Evolutionary conservation across 176 grass and related monocot genomes (phyloP).

Genomic region (Aegilops sharonensis): DNA sequence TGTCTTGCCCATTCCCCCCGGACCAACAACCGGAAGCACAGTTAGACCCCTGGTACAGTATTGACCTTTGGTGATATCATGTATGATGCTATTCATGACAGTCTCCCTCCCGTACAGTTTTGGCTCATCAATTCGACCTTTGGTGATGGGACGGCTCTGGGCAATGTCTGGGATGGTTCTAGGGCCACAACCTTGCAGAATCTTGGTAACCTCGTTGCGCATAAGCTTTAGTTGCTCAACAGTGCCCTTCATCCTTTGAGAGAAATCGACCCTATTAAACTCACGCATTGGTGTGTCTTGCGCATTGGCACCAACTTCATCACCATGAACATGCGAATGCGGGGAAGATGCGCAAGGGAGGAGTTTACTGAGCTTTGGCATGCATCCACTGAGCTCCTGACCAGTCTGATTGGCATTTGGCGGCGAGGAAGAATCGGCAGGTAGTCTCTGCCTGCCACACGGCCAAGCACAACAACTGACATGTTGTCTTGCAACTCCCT

Average conservation of each 20-base stretch:
- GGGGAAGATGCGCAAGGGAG: too few relatives aligned
- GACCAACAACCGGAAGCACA: not conserved
- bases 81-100: not conserved
- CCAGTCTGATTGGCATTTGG: not conserved
- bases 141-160: not conserved
- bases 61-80: not conserved
- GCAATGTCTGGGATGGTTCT: not conserved
- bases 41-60: not conserved
- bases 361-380: not conserved
- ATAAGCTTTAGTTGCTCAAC: too few relatives aligned
- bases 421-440: rapidly evolving
- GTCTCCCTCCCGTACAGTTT: slow-evolving; percentile 20
- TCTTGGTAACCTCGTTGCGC: too few relatives aligned
- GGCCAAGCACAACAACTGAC: not conserved
- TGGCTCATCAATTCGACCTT: not conserved
- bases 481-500: too few relatives aligned
- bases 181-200: rapidly evolving
- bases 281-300: too few relatives aligned
- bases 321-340: too few relatives aligned
- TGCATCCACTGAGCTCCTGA: too few relatives aligned
- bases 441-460: not conserved
- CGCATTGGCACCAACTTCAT: rapidly evolving
- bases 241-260: too few relatives aligned
- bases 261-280: too few relatives aligned
- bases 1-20: too few relatives aligned